Evolutionary conservation across 345 rosid species (phyloP), one percentile per base, ranked within the genome.

Genomic region (Salix exigua): DNA sequence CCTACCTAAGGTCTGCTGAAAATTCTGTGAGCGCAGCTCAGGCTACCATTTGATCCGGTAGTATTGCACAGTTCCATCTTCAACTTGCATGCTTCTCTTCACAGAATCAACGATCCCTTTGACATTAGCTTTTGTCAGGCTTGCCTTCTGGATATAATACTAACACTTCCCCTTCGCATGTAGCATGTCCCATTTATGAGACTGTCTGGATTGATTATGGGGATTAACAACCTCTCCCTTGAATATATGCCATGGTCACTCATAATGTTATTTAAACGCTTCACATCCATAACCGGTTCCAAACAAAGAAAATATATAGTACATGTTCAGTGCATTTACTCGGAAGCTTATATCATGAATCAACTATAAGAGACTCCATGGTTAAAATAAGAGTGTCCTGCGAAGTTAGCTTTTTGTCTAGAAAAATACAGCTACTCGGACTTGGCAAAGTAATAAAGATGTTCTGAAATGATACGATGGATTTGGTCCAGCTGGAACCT

Each of bases 81-180:
- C 96, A 7, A 89, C 97, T 46, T 84, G 96, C 99, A 91, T 93
- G 86, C 97, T 91, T 88, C 97, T 88, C 84, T 81, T 91, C 53
- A 94, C 70, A 11, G 96, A 95, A 37, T 91, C 88, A 0, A 92
- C n/a, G 61, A 73, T 71, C 83, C 61, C 33, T 63, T 87, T 58
- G 82, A 74, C 44, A 79, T 44, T 2, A 81, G 84, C 77, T 79
- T 85, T 68, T 78, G 48, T 81, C 83, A 0, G 87, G 92, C 70
- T 73, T 82, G 16, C 94, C 97, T 44, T 90, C 95, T 9, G 87
- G 88, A 81, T 93, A 95, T 35, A 95, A 83, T 65, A 91, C 96
- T 0, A 97, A 92, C 9, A 89, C 96, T 83, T 91, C 99, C 72
- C 97, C 83, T 73, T 86, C 0, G 99, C 94, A 95, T 68, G 86